phyloP scores from a whole-genome alignment of 805 yeast species.

The Metschnikowia orientalis region DNA sequence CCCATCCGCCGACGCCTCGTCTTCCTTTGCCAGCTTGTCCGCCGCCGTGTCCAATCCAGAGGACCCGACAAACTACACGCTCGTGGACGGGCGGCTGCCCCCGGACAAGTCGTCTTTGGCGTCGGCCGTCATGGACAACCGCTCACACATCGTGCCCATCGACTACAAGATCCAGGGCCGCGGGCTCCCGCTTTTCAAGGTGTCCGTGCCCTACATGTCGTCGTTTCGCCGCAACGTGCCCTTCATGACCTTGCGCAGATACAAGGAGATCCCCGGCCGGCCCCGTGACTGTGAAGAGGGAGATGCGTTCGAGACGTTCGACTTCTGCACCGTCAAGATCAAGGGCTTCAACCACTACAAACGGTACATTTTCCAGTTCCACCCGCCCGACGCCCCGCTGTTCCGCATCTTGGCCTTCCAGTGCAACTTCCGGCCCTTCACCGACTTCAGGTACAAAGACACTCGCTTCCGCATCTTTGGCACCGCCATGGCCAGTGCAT shows the following conservation, averaged over 20 bases:
- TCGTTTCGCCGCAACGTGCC: constrained; percentile 33
- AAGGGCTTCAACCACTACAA: constrained; percentile 26
- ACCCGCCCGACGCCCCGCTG: constrained; percentile 13
- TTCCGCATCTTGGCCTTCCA: constrained; percentile 32
- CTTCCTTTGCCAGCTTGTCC: no score
- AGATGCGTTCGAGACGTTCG: constrained; percentile 29
- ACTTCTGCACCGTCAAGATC: constrained; percentile 30
- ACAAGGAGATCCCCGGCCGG: constrained; percentile 26
- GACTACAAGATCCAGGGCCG: constrained; percentile 28
- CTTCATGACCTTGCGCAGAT: constrained; percentile 29
- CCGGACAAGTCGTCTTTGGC: no score
- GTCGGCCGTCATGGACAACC: constrained; percentile 20
- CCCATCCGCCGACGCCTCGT: no score
- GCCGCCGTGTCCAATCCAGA: no score
- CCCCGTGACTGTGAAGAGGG: constrained; percentile 21
- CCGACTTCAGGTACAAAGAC: constrained; percentile 34
- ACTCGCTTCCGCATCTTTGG: constrained; percentile 39
- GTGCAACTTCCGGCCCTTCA: constrained; percentile 33
- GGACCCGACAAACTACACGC: no score
- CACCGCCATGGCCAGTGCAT: constrained; percentile 28
- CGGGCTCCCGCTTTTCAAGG: constrained; percentile 36
- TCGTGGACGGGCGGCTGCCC: no score
- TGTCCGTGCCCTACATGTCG: constrained; percentile 35
- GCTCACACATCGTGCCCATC: constrained; percentile 31
- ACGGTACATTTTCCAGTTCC: constrained; percentile 29